These are phyloP conservation scores for Ehretia macrophylla DNA, from an alignment of 257 asterid genomes.

Conservation along the genomic window DNA sequence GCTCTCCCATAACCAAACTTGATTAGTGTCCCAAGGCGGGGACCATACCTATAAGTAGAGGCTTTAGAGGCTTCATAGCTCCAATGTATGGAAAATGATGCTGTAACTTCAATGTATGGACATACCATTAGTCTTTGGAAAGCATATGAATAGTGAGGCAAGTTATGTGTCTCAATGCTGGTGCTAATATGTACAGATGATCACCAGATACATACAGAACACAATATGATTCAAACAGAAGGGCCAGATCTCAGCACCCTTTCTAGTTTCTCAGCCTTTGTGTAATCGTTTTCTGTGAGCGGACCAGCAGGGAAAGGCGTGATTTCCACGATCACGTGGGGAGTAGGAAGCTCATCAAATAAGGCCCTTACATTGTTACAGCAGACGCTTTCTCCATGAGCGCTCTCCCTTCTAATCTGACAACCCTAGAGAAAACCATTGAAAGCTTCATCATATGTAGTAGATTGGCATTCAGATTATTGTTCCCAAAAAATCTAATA, in stretches of 20 bases:
- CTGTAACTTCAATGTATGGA: too few relatives aligned
- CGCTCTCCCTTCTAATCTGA: conserved; percentile 90
- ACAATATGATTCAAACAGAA: conserved; percentile 35
- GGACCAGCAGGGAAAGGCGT: conserved; percentile 93
- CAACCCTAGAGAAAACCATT: conserved; percentile 56
- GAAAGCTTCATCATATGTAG: not conserved
- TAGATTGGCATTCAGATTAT: not conserved
- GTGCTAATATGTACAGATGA: conserved; percentile 23
- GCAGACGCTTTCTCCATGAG: conserved; percentile 93
- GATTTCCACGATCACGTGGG: conserved; percentile 73
- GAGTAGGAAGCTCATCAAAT: conserved; percentile 96
- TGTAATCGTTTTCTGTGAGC: conserved; percentile 68
- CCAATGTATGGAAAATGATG: too few relatives aligned
- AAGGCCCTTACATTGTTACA: conserved; percentile 91
- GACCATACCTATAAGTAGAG: too few relatives aligned
- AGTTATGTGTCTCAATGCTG: not conserved
- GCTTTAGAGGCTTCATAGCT: too few relatives aligned
- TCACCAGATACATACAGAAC: conserved; percentile 12
- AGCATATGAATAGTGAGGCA: not conserved
- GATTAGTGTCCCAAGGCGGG: too few relatives aligned
- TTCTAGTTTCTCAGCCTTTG: conserved; percentile 85
- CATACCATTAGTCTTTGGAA: not conserved
- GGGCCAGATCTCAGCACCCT: conserved; percentile 85
- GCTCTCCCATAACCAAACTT: too few relatives aligned
- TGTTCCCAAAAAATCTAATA: too few relatives aligned